These are phyloP conservation scores for Macrolepiota dolichaula DNA, from an alignment of 768 basidiomycete species.

Conservation along the genomic window DNA sequence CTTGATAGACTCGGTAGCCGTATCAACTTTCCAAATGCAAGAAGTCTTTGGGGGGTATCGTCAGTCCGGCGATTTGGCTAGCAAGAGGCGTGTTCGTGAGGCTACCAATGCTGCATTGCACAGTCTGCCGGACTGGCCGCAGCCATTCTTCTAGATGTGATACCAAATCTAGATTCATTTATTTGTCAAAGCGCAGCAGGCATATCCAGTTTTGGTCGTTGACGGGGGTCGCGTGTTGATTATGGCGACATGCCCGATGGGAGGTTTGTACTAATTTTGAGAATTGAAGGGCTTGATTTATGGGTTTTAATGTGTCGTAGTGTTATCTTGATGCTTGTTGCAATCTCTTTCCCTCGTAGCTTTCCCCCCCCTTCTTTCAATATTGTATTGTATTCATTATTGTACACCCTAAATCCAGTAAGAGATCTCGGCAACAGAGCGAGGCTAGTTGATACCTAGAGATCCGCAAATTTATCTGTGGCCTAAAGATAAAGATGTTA, in stretches of 20 bases:
- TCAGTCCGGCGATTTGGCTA: slow-evolving; percentile 66
- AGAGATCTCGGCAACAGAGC: background rate
- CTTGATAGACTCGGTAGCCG: slow-evolving; percentile 56
- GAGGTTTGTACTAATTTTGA: background rate
- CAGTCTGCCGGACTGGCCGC: slow-evolving; percentile 74
- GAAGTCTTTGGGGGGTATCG: slow-evolving; percentile 73
- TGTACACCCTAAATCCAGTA: background rate
- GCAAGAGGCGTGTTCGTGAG: slow-evolving; percentile 75
- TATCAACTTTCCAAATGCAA: slow-evolving; percentile 71
- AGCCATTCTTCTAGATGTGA: slow-evolving; percentile 18
- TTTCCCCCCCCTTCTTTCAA: background rate
- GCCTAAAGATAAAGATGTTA: slow-evolving; percentile 24
- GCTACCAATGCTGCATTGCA: slow-evolving; percentile 73
- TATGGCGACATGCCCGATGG: background rate
- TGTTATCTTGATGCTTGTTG: background rate
- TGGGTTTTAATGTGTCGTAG: background rate
- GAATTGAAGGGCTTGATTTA: background rate
- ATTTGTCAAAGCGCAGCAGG: background rate
- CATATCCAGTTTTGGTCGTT: background rate
- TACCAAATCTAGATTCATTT: background rate
- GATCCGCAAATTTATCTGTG: slow-evolving; percentile 40
- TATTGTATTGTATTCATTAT: background rate
- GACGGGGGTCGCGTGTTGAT: background rate
- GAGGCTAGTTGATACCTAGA: slow-evolving; percentile 13
- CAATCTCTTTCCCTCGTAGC: background rate